Base-by-base conservation (phyloP, 768 basidiomycete genomes). In the Multifurca ochricompacta region DNA sequence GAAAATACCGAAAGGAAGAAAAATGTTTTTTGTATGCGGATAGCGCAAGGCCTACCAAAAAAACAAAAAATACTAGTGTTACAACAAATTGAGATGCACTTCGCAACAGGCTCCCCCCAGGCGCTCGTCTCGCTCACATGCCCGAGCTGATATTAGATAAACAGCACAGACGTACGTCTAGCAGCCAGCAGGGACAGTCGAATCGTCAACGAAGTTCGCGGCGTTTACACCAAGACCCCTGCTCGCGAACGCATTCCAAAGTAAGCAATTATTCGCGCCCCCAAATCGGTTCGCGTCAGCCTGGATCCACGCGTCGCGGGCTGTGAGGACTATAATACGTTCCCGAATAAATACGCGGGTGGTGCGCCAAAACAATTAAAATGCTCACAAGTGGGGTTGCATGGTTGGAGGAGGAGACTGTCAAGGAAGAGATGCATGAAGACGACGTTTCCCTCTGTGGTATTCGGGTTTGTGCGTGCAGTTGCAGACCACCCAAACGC, bases 341-440 rank as follows among this genome's bases (percentile, higher is more conserved):
- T 16, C 18, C 30, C 28, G n/a, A n/a, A n/a, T n/a, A n/a, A n/a
- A n/a, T n/a, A n/a, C n/a, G n/a, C n/a, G n/a, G n/a, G n/a, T n/a
- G n/a, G n/a, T n/a, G n/a, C n/a, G n/a, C n/a, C n/a, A n/a, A n/a
- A n/a, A 16, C 23, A 21, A n/a, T 10, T 10, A 23, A 35, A 35
- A 30, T 8, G 67, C 76, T 42, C 50, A 77, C 77, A 74, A 9
- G 76, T 77, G 7, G 80, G 79, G 62, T 76, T 66, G 62, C 71
- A 72, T 3, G 71, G 70, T 62, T 78, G 75, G 23, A 79, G 61
- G 13, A 72, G 62, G n/a, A 80, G 70, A 0, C 75, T 69, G 60
- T 76, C 76, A 43, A 80, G 69, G 64, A 80, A 74, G 21, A 78
- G 70, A 55, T 75, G 75, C 54, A 79, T 67, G 69, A 69, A 80